Conservation (phyloP, 2,329 filamentous ascomycete species). For the Colletotrichum sp. region DNA sequence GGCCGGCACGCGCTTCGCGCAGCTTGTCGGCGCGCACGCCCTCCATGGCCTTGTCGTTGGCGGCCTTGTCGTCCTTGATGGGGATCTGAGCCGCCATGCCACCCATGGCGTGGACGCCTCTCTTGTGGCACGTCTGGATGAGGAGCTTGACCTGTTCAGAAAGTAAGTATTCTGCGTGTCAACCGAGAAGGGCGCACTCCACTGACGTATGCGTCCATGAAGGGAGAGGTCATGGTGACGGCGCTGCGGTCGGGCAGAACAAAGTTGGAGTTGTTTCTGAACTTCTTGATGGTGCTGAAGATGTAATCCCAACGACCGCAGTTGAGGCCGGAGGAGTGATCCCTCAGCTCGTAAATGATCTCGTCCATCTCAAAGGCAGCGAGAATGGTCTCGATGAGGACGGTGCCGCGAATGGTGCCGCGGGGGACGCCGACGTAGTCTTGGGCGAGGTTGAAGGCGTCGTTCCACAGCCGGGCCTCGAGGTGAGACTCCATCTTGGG, state of each 20-base stretch:
- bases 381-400: conserved; percentile 96
- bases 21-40: conserved; percentile 94
- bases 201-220: conserved; percentile 88
- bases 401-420: conserved; percentile 92
- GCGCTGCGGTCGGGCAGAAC: conserved; percentile 88
- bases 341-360: conserved; percentile 98
- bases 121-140: conserved; percentile 96
- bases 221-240: conserved; percentile 97
- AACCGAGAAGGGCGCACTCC: not conserved
- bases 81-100: conserved; percentile 99
- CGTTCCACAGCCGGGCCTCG: conserved; percentile 97
- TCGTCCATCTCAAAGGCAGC: conserved; percentile 99
- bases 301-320: conserved; percentile 99
- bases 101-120: conserved; percentile 98
- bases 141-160: conserved; percentile 73
- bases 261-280: conserved; percentile 93
- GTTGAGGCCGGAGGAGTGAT: conserved; percentile 96
- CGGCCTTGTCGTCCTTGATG: conserved; percentile 90
- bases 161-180: not conserved
- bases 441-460: conserved; percentile 94
- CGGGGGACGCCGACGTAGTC: conserved; percentile 89
- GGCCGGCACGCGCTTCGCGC: conserved; percentile 90
- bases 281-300: conserved; percentile 99
- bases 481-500: conserved; percentile 98
- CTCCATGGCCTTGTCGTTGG: conserved; percentile 95